Base-by-base conservation (phyloP, 176 grass and related monocot genomes). In the Juncus effusus region DNA sequence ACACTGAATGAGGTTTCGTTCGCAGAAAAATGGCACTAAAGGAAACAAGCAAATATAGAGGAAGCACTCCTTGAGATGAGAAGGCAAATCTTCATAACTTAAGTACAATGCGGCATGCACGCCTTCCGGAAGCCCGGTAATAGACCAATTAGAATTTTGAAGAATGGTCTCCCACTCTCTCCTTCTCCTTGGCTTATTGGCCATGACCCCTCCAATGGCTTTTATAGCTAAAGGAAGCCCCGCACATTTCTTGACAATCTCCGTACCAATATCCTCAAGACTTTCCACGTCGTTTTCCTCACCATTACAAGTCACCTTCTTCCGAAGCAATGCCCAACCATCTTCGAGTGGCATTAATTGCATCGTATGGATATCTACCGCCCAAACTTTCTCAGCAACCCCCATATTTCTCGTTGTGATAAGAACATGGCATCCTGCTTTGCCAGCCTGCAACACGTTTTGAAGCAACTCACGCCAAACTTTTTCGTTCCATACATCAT, bases 211-310 rank as follows among this genome's bases (percentile, higher is more conserved):
- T 0, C 62, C 77, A 67, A 88, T 5, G 2, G 38, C 36, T 55
- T 61, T 72, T 5, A 84, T 81, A 3, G 76, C 79, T 0, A 87
- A 60, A 72, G 84, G 84, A 62, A 79, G 70, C 0, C 79, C 75
- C 0, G 51, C 59, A 45, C 76, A 87, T 47, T 87, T 87, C 16
- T 35, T 8, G 0, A 83, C 76, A 56, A 83, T 78, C n/a, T 75
- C 4, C 10, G 5, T 2, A 3, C 74, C 84, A 50, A 87, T 9
- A 6, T 76, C 55, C 0, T 13, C 42, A 3, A 80, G 66, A 4
- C 14, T 40, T 42, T 16, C 40, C 1, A 10, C 36, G 3, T 75
- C 51, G 19, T 28, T 28, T 28, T 76, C 69, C 28, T 39, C 0
- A 4, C 10, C 1, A 28, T 28, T 28, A 28, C 19, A 28, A 28